A percentile compares a stretch with the other conserved stretches of the same genome.
Conservation (phyloP, 108 stramenopile genomes). For the Cylindrotheca closterium region DNA sequence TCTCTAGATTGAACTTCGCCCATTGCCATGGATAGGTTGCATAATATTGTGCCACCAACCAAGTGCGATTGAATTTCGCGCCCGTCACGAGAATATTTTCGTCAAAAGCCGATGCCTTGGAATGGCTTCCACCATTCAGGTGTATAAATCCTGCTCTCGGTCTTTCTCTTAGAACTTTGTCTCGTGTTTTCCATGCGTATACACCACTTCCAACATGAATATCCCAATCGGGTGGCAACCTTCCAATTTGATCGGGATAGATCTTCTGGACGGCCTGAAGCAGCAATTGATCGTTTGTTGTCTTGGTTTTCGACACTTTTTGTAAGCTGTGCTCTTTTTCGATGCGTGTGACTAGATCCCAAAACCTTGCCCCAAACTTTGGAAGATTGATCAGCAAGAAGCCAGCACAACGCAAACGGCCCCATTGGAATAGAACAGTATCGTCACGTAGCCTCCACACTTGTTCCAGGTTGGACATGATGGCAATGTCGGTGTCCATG, state of each 20-base stretch:
- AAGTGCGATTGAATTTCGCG: neutral
- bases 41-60: neutral
- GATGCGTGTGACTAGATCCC: neutral
- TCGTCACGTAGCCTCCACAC: neutral
- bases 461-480: neutral
- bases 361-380: neutral
- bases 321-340: neutral
- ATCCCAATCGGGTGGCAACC: neutral
- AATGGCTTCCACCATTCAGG: neutral
- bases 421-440: neutral
- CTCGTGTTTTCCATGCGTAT: neutral
- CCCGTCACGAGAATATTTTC: neutral
- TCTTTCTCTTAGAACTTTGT: neutral
- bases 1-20: neutral
- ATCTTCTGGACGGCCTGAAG: neutral
- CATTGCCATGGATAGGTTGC: neutral
- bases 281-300: neutral
- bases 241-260: neutral
- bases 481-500: neutral
- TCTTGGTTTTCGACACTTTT: neutral
- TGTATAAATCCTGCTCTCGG: neutral
- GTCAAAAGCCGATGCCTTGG: too few relatives aligned
- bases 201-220: neutral
- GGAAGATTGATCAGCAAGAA: neutral
- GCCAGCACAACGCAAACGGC: neutral